phyloP scores from a whole-genome alignment of 2,329 filamentous ascomycete genomes.

The Cryphonectria radicalis region DNA sequence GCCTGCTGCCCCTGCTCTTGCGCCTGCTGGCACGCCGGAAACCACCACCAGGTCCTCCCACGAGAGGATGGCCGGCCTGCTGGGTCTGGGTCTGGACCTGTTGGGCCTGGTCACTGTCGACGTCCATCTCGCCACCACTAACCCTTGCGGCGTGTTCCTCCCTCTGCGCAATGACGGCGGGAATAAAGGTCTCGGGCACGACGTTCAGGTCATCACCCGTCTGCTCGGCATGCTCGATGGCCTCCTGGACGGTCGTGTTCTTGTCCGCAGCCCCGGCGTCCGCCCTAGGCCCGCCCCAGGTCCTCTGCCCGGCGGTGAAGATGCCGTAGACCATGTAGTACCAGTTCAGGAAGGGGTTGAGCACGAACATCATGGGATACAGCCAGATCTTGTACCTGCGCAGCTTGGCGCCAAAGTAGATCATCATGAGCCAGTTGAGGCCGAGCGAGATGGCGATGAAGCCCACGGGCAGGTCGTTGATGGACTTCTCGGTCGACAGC shows the following conservation, averaged over 20 bases:
- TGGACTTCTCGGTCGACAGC: conserved; percentile 78
- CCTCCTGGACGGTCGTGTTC: conserved; percentile 77
- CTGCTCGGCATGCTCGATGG: conserved; percentile 78
- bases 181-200: conserved; percentile 81
- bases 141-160: conserved; percentile 35
- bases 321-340: conserved; percentile 97
- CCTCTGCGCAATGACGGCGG: conserved; percentile 57
- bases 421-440: conserved; percentile 92
- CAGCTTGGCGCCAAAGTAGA: conserved; percentile 90
- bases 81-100: not conserved
- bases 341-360: conserved; percentile 99
- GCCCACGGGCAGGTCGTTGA: conserved; percentile 81
- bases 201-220: conserved; percentile 88
- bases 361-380: conserved; percentile 91
- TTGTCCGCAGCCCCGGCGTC: conserved; percentile 83
- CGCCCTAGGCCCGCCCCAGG: conserved; percentile 91
- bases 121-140: not conserved
- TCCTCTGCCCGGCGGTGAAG: conserved; percentile 90
- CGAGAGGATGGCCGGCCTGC: conserved; percentile 28
- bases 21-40: conserved; percentile 20
- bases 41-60: not conserved
- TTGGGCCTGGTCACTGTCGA: not conserved
- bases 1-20: conserved; percentile 31
- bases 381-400: conserved; percentile 92
- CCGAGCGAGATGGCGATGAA: conserved; percentile 93